phyloP scores from a whole-genome alignment of 2,329 filamentous ascomycete species.

The Zasmidium angulare region DNA sequence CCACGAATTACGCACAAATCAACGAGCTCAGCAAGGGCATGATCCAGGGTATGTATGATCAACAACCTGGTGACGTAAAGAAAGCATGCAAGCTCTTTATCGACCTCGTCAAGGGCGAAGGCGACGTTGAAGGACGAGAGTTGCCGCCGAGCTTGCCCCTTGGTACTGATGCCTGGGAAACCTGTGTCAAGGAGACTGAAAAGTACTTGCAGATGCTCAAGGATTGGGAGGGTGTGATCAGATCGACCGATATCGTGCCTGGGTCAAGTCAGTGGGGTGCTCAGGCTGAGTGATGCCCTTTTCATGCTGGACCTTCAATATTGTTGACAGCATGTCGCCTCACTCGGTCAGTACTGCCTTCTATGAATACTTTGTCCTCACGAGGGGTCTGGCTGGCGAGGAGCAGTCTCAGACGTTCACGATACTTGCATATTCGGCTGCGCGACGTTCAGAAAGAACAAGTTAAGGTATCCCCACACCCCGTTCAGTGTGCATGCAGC shows the following conservation, averaged over 20 bases:
- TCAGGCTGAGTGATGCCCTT: not conserved
- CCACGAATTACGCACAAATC: not conserved
- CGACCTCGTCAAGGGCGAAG: not conserved
- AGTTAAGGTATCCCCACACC: too few species aligned
- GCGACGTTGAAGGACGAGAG: not conserved
- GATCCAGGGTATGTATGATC: not conserved
- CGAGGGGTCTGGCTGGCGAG: too few species aligned
- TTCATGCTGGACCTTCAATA: not conserved
- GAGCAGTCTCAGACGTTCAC: too few species aligned
- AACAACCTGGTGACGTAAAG: not conserved
- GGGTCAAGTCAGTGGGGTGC: not conserved
- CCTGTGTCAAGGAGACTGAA: not conserved
- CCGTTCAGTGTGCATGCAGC: too few species aligned
- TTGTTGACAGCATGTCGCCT: not conserved
- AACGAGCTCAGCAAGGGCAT: not conserved
- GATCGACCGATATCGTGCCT: not conserved
- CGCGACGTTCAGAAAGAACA: too few species aligned
- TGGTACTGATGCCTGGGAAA: not conserved
- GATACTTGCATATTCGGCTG: too few species aligned
- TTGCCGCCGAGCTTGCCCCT: not conserved
- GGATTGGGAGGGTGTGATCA: not conserved
- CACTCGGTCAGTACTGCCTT: too few species aligned
- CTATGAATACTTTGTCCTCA: too few species aligned
- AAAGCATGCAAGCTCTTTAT: not conserved
- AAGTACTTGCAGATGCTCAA: not conserved